Percentiles rank a stretch among this genome's conserved stretches.
Evolutionary conservation across 129 eudicot genomes (phyloP).

Genomic region (Glebionis coronaria): DNA sequence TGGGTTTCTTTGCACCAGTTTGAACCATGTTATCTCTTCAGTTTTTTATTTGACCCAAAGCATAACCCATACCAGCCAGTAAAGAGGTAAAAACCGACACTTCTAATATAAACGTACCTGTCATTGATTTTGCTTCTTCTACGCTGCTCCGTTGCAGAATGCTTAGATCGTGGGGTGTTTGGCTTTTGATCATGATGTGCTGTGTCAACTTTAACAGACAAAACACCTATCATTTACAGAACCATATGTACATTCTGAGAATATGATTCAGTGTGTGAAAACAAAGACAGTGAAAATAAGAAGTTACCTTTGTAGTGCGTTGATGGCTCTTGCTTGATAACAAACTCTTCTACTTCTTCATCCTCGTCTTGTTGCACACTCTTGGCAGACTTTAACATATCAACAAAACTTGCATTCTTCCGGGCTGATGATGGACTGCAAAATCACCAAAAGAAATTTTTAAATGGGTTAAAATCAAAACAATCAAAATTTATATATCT

Average conservation of each 20-base stretch:
- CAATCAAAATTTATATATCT: no score
- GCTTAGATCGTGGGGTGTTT: constrained; percentile 89
- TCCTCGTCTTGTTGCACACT: constrained; percentile 64
- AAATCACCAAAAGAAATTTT: background rate
- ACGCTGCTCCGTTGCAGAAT: constrained; percentile 98
- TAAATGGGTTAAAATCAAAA: no score
- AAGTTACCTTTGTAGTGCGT: constrained; percentile 61
- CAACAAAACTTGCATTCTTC: constrained; percentile 72
- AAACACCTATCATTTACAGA: constrained; percentile 44
- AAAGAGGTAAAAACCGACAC: no score
- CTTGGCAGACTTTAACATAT: constrained; percentile 77
- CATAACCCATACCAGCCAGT: no score
- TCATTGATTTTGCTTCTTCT: constrained; percentile 98
- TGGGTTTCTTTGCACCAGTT: no score
- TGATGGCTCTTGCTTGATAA: constrained; percentile 71
- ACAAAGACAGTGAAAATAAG: background rate
- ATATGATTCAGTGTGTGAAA: background rate
- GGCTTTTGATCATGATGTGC: constrained; percentile 78
- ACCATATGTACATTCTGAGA: constrained; percentile 11
- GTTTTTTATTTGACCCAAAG: no score
- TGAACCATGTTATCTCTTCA: no score
- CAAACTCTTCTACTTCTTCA: constrained; percentile 70
- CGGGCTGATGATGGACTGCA: constrained; percentile 61
- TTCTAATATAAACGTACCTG: constrained; percentile 48
- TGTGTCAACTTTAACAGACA: constrained; percentile 68